A percentile compares a stretch with the other conserved stretches of the same genome.
Conservation (phyloP, 495 filamentous ascomycete species). For the Parathielavia appendiculata region DNA sequence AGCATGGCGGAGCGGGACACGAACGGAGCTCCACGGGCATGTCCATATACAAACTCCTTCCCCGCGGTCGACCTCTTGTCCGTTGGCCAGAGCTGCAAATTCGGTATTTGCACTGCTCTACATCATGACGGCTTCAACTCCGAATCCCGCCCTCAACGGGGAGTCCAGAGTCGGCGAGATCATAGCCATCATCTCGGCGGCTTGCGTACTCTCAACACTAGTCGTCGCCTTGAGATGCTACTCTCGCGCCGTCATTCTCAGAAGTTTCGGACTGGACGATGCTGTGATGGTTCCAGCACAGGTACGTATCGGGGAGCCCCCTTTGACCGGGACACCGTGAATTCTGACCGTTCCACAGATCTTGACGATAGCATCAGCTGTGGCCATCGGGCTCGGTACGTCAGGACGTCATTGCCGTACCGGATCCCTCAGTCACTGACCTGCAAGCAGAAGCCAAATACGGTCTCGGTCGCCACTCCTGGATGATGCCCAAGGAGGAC, state of each 20-base stretch:
- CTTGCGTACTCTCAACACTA: slow-evolving; percentile 13
- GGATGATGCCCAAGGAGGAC: slow-evolving; percentile 23
- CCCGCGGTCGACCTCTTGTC: background rate
- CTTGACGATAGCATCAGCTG: slow-evolving; percentile 20
- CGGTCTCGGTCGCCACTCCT: slow-evolving; percentile 35
- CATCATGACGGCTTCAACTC: slow-evolving; percentile 14
- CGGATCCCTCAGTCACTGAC: background rate
- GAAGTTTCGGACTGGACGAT: slow-evolving; percentile 18
- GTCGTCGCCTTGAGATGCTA: slow-evolving; percentile 13
- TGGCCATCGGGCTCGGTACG: slow-evolving; percentile 26
- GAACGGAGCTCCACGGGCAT: background rate
- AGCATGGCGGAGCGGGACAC: background rate
- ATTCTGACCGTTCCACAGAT: background rate
- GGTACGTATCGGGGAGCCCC: background rate
- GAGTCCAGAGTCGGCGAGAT: slow-evolving; percentile 19
- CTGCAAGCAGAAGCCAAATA: slow-evolving; percentile 17
- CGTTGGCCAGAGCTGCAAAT: too few species aligned
- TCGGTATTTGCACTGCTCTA: too few species aligned
- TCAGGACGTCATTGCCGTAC: too few species aligned
- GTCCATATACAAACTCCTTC: background rate
- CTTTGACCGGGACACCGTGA: background rate
- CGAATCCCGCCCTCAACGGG: slow-evolving; percentile 16
- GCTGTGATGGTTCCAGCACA: slow-evolving; percentile 18
- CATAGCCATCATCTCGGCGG: slow-evolving; percentile 12
- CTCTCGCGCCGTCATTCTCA: slow-evolving; percentile 14